phyloP scores from a whole-genome alignment of 345 rosid genomes.

The Salix viminalis region DNA sequence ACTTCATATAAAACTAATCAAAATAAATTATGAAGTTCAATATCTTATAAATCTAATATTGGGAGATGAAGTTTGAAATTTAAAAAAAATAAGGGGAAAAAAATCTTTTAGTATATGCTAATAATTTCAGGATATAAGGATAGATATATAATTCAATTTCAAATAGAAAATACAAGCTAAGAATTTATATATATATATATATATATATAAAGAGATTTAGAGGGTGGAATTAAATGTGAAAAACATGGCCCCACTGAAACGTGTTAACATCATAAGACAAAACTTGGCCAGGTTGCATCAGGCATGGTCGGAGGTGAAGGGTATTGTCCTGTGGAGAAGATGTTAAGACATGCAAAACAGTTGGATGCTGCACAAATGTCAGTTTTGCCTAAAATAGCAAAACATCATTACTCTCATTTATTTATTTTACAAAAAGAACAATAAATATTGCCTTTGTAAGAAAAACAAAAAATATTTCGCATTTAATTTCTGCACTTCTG shows the following conservation, averaged over 20 bases:
- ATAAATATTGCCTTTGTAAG: background rate
- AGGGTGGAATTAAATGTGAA: background rate
- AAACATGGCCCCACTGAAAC: slow-evolving; percentile 22
- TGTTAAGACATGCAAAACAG: slow-evolving; percentile 35
- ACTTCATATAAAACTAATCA: too few relatives aligned
- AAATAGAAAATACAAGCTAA: too few relatives aligned
- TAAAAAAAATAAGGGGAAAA: too few relatives aligned
- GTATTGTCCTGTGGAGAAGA: slow-evolving; percentile 25
- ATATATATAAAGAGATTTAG: background rate
- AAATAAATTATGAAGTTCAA: too few relatives aligned
- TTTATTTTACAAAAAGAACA: background rate
- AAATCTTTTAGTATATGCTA: too few relatives aligned
- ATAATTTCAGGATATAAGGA: too few relatives aligned
- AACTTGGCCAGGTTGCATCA: slow-evolving; percentile 24
- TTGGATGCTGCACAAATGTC: slow-evolving; percentile 8
- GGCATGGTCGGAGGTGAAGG: slow-evolving; percentile 28
- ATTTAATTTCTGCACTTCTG: background rate
- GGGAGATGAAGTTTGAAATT: too few relatives aligned
- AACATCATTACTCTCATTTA: slow-evolving; percentile 18
- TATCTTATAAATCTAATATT: too few relatives aligned
- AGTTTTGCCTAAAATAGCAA: slow-evolving; percentile 32
- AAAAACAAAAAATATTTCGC: background rate
- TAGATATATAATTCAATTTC: too few relatives aligned
- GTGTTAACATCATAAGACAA: slow-evolving; percentile 22
- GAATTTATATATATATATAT: too few relatives aligned